phyloP scores from a whole-genome alignment of 129 eudicot species.

The Flaveria brownii region DNA sequence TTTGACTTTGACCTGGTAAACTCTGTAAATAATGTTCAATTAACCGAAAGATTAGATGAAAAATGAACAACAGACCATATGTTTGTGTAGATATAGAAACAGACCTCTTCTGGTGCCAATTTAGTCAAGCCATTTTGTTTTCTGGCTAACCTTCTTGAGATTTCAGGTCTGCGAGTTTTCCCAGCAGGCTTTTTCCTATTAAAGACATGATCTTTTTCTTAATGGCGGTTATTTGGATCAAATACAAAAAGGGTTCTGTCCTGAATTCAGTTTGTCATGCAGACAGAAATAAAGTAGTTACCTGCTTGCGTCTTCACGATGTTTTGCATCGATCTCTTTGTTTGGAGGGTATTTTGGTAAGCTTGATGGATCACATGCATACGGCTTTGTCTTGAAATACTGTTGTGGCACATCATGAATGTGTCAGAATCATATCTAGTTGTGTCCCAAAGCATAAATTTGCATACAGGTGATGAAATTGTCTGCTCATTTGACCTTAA shows the following conservation, averaged over 20 bases:
- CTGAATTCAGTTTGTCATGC: neutral
- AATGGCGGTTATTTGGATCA: slow-evolving; percentile 5
- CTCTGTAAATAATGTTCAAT: slow-evolving; percentile 44
- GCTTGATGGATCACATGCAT: slow-evolving; percentile 92
- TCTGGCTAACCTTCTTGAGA: slow-evolving; percentile 53
- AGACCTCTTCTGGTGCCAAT: slow-evolving; percentile 85
- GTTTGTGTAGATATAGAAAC: slow-evolving; percentile 10
- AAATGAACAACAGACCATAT: slow-evolving; percentile 13
- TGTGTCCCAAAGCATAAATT: neutral
- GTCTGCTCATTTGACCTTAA: slow-evolving; percentile 12
- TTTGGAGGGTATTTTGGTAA: slow-evolving; percentile 92
- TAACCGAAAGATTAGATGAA: slow-evolving; percentile 22
- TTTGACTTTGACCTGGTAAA: slow-evolving; percentile 48
- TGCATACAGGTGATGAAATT: neutral
- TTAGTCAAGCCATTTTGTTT: slow-evolving; percentile 71
- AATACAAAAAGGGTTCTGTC: slow-evolving; percentile 19
- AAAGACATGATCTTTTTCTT: slow-evolving; percentile 10
- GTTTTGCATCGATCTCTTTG: slow-evolving; percentile 97
- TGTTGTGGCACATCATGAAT: slow-evolving; percentile 23
- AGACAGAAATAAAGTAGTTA: slow-evolving; percentile 27
- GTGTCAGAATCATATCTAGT: slow-evolving; percentile 9
- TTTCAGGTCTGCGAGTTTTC: slow-evolving; percentile 74
- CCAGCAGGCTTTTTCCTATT: slow-evolving; percentile 64
- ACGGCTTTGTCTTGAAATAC: slow-evolving; percentile 85
- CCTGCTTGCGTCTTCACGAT: slow-evolving; percentile 81